Evolutionary conservation across 2,329 filamentous ascomycete species (phyloP).

Genomic region (Zymoseptoria tritici): DNA sequence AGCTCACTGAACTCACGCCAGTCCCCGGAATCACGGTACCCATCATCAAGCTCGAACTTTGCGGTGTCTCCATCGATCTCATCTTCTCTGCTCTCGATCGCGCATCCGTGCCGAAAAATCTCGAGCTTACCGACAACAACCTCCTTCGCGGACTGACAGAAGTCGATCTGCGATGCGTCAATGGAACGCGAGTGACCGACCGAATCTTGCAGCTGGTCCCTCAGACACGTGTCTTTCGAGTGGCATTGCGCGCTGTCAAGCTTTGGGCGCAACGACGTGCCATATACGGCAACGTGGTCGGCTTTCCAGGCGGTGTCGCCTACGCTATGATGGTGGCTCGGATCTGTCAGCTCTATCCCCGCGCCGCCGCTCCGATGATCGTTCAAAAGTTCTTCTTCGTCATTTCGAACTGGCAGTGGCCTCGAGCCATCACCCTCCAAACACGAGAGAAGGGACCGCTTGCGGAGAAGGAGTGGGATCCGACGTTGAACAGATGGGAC

Average conservation of each 20-base stretch:
- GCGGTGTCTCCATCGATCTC: slow-evolving; percentile 86
- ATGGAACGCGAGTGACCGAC: slow-evolving; percentile 89
- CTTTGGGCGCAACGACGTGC: slow-evolving; percentile 89
- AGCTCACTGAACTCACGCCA: slow-evolving; percentile 75
- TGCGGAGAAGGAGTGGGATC: slow-evolving; percentile 88
- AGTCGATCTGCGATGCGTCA: slow-evolving; percentile 77
- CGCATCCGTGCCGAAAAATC: slow-evolving; percentile 44
- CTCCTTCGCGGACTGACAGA: slow-evolving; percentile 82
- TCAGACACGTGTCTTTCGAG: slow-evolving; percentile 79
- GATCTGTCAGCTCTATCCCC: slow-evolving; percentile 92
- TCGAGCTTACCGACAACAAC: slow-evolving; percentile 74
- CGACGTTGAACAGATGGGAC: slow-evolving; percentile 74
- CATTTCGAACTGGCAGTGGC: slow-evolving; percentile 88
- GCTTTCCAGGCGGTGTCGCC: slow-evolving; percentile 91
- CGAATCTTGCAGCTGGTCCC: slow-evolving; percentile 86
- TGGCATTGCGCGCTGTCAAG: slow-evolving; percentile 86
- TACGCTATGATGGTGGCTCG: slow-evolving; percentile 97
- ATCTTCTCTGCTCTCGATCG: slow-evolving; percentile 51
- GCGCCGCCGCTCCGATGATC: slow-evolving; percentile 79
- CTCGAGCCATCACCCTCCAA: slow-evolving; percentile 85
- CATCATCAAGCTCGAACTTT: slow-evolving; percentile 93
- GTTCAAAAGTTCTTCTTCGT: slow-evolving; percentile 92
- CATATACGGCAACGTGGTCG: slow-evolving; percentile 93
- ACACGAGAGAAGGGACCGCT: slow-evolving; percentile 74
- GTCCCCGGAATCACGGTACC: slow-evolving; percentile 90